Base-by-base conservation (phyloP, 2,329 filamentous ascomycete genomes). In the Stromatinia cepivora region DNA sequence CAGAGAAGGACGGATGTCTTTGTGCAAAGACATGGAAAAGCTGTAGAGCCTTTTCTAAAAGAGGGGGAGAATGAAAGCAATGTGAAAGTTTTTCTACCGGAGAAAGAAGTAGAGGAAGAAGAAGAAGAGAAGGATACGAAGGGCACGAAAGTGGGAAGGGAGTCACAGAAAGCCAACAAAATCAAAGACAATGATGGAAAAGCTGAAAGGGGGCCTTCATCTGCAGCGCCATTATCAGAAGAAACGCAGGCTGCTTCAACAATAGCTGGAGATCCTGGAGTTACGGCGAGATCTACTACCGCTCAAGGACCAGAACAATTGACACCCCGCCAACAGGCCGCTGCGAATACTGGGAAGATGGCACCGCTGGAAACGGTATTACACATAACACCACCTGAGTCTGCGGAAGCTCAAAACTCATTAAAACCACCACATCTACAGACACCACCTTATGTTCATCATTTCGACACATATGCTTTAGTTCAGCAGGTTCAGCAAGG, bases 401-500 rank as follows among this genome's bases (percentile, higher is more conserved):
- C 76, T n/a, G 74, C 74, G 17, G 77, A 78, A 56, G 71, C 77
- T 48, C 69, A 76, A 57, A 76, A 82, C 66, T 76, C 82, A 36
- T 79, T 81, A 61, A 85, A 85, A 73, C 85, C 87, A 31, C 90
- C 90, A 6, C 89, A 93, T 78, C 86, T 91, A 77, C 84, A 88
- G 61, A 86, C 92, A 0, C 87, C 92, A 10, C 91, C 90, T 1
- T 96, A 97, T 78, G 89, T 97, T 46, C 95, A 99, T 81, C 93
- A 98, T 81, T 99, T 99, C 80, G 94, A 99, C 81, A 97, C 90
- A 34, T 99, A 95, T 80, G 90, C 88, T 20, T 86, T 98, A 7
- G 95, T 98, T 22, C 90, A 91, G 77, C 88, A 92, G 75, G 87
- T 99, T 22, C 85, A 89, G 25, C 82, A 81, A 0, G 88, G 89